Base-by-base conservation (phyloP, 1,139 yeast genomes). In the Diutina mesorugosa region DNA sequence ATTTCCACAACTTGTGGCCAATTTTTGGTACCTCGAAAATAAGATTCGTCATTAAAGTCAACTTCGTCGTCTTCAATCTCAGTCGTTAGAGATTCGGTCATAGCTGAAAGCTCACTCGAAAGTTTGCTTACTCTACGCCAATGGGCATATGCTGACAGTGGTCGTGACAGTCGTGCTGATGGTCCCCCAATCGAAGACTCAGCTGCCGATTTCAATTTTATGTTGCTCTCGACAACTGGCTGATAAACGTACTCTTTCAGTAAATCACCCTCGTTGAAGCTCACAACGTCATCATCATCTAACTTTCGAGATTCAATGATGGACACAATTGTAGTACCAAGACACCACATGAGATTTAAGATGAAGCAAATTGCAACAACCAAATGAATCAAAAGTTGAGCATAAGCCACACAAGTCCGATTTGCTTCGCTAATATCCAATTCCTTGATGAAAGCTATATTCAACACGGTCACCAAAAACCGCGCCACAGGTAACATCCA, bases 321-420 rank as follows among this genome's bases (percentile, higher is more conserved):
- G 2, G 73, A 64, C 6, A 61, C 51, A 10, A 72, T 57, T 0
- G 78, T 73, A 14, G 59, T 63, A 3, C 59, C 58, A 47, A 74
- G 67, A 59, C 75, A 67, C 58, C 68, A 70, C 3, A 68, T 32
- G 58, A 74, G 67, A 55, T 73, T 75, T 16, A 68, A 54, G 6
- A 73, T 56, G 59, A 78, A 79, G 3, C 72, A 60, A 9, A 71
- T 56, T 1, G 76, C 72, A 14, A 75, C 74, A 6, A 73, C 45
- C 10, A 69, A 60, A 63, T 78, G 81, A 18, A 78, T 66, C 6
- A 69, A 48, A 35, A 77, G 64, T 56, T 78, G 80, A 0, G 69
- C 69, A 62, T 70, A 76, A 0, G 79, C 76, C 47, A 77, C 70
- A 57, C 70, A 66, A 0, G 80, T 74, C 54, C 79, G 65, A 1